These are phyloP conservation scores for Bacterosira constricta DNA, from an alignment of 108 stramenopile species.

Conservation along the genomic window DNA sequence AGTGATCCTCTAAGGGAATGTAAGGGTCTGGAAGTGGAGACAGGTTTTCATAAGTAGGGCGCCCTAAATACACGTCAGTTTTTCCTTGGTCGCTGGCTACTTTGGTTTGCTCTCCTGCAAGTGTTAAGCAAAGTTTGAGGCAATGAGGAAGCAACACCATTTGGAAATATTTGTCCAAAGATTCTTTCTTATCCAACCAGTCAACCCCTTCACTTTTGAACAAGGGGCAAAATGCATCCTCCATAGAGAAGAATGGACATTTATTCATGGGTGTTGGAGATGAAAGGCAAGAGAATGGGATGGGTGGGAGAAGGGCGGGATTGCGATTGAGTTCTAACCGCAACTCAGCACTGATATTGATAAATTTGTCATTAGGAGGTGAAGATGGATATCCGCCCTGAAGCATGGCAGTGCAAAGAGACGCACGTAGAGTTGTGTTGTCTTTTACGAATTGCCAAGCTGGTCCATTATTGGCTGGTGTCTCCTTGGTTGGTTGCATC, in stretches of 20 bases:
- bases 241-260: conserved; percentile 23
- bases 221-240: conserved; percentile 21
- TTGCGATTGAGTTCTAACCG: conserved; percentile 27
- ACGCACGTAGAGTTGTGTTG: conserved; percentile 59
- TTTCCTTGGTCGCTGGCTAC: conserved; percentile 20
- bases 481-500: neutral
- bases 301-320: neutral
- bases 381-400: conserved; percentile 58
- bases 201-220: conserved; percentile 14
- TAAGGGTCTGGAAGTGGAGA: conserved; percentile 79
- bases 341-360: conserved; percentile 22
- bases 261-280: conserved; percentile 2
- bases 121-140: conserved; percentile 61
- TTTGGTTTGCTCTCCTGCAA: conserved; percentile 37
- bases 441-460: conserved; percentile 45
- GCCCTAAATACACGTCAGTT: conserved; percentile 32
- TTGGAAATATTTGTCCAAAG: conserved; percentile 55
- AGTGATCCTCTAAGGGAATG: conserved; percentile 63
- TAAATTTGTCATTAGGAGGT: conserved; percentile 7
- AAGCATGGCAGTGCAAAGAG: conserved; percentile 56
- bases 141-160: conserved; percentile 77
- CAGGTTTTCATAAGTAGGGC: conserved; percentile 9
- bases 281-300: conserved; percentile 2
- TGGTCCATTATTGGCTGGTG: neutral
- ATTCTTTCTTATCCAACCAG: conserved; percentile 34